These are phyloP conservation scores for Dendrobium catenatum DNA, from an alignment of 106 monocot genomes.

Conservation along the genomic window DNA sequence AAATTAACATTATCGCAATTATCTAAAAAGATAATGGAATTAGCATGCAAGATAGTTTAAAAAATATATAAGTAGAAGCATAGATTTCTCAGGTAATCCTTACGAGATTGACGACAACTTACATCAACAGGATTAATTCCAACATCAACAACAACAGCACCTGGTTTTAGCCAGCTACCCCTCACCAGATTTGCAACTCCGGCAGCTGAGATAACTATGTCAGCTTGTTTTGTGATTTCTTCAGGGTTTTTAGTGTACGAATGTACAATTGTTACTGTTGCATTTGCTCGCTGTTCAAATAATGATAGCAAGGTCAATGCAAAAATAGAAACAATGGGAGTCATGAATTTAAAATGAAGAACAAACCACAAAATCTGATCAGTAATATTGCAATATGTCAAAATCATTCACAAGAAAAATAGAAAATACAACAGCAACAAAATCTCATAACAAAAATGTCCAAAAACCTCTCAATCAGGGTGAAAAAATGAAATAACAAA, in stretches of 20 bases:
- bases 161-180: conserved; percentile 90
- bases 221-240: conserved; percentile 82
- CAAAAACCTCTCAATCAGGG: background rate
- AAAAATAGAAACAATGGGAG: too few species aligned
- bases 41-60: background rate
- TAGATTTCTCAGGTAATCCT: too few species aligned
- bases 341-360: background rate
- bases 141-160: conserved; percentile 92
- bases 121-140: conserved; percentile 95
- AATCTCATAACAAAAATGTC: background rate
- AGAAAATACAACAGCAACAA: background rate
- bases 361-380: background rate
- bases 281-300: conserved; percentile 75
- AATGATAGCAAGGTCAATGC: too few species aligned
- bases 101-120: conserved; percentile 21
- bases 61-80: too few species aligned
- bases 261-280: conserved; percentile 83
- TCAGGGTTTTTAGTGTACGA: conserved; percentile 84
- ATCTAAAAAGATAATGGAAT: too few species aligned
- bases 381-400: background rate
- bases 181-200: conserved; percentile 90
- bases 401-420: background rate
- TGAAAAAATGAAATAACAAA: background rate
- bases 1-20: too few species aligned
- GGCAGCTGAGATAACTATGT: conserved; percentile 80